A percentile compares a stretch with the other conserved stretches of the same genome.
phyloP scores from a whole-genome alignment of 176 grass and related monocot species.

The Aegilops longissima region DNA sequence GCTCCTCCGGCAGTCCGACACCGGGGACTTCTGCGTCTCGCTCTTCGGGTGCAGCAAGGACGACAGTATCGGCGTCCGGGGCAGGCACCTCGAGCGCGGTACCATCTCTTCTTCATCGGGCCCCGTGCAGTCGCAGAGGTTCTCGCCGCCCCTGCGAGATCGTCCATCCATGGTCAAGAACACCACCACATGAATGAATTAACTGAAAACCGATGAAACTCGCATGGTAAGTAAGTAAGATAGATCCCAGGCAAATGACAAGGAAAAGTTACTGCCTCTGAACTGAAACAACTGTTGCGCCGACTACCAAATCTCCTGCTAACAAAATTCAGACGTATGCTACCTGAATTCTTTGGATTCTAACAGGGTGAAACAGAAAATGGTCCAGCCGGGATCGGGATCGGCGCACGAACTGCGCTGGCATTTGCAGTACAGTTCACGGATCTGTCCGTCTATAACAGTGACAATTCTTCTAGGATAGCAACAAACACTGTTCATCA shows the following conservation, averaged over 20 bases:
- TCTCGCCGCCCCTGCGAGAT: slow-evolving; percentile 37
- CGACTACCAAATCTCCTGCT: neutral
- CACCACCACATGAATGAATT: neutral
- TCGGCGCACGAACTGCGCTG: neutral
- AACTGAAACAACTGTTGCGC: neutral
- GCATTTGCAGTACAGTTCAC: neutral
- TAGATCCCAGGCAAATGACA: neutral
- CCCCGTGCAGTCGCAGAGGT: slow-evolving; percentile 38
- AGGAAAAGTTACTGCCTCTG: neutral
- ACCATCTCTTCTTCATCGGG: slow-evolving; percentile 46
- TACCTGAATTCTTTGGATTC: neutral
- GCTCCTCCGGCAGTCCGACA: slow-evolving; percentile 66
- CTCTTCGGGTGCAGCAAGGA: slow-evolving; percentile 49
- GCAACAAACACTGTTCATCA: slow-evolving; percentile 38
- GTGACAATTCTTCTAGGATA: slow-evolving; percentile 35
- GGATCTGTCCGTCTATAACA: slow-evolving; percentile 29
- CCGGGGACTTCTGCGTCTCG: slow-evolving; percentile 49
- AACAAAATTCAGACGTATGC: neutral
- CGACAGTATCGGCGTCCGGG: slow-evolving; percentile 63
- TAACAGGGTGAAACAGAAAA: slow-evolving; percentile 28
- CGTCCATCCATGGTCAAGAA: slow-evolving; percentile 25
- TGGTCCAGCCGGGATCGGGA: slow-evolving; percentile 13
- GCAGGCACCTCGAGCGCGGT: slow-evolving; percentile 59
- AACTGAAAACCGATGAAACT: neutral
- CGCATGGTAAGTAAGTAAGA: slow-evolving; percentile 3